Base-by-base conservation (phyloP, 352 stramenopile genomes). In the Phytophthora palmivora region DNA sequence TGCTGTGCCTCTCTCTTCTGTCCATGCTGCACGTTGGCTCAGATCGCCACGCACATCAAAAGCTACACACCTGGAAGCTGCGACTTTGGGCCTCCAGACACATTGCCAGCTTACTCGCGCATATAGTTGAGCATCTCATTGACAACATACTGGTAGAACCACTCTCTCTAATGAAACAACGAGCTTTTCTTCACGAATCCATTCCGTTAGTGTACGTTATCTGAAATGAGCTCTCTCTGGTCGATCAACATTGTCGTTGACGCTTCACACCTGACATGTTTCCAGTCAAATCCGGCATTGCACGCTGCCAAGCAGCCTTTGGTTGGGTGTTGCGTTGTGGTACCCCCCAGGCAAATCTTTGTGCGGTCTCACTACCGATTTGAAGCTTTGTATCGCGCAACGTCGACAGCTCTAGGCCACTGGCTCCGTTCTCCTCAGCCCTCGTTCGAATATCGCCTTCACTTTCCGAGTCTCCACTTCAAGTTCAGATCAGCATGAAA, bases 41-140 rank as follows among this genome's bases (percentile, higher is more conserved):
- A 88, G 50, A 79, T 86, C 50, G 74, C 76, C n/a, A 84, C 74
- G 10, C 79, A 88, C 42, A 66, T 78, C 42, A 77, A 84, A 59
- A 84, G 76, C 62, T 88, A 86, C 52, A 62, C 58, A 36, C 74
- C 76, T 26, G 76, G 74, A 11, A 71, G 62, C 30, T 88, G 76
- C 54, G 47, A 66, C 47, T 82, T 86, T 34, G 49, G 62, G 38
- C 57, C 67, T 9, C 52, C 56, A 28, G 73, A 83, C 21, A 74
- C 61, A 4, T 53, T 85, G 24, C 61, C 69, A 14, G 8, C 63
- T 1, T 77, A 74, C 47, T 46, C 53, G 9, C 49, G 50, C 18
- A 55, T 14, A 6, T 28, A 28, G 24, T 28, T 28, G 3, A 6
- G 24, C 24, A 6, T 28, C 24, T 28, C 24, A 28, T 6, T 28